Base-by-base conservation (phyloP, 1,284 basidiomycete genomes). In the Earliella scabrosa region DNA sequence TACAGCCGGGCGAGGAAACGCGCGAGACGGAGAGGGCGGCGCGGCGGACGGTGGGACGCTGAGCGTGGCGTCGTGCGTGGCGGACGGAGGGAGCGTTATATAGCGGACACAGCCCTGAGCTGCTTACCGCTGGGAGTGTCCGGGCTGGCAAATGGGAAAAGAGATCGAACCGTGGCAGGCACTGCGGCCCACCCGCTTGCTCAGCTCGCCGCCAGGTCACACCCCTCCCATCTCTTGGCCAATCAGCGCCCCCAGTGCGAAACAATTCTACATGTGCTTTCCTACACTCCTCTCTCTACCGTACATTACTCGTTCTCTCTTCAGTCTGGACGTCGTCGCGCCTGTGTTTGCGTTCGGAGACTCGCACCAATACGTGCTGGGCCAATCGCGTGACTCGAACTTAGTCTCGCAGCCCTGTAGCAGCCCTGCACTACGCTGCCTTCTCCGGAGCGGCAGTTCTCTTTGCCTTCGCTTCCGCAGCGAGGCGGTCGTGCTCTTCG, bases 401-500 rank as follows among this genome's bases (percentile, higher is more conserved):
- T 18, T 18, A 8, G 35, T 18, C 14, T 24, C 9, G 20, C 7
- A 8, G 39, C 21, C 5, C n/a, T 39, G 14, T 20, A 10, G 4
- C 21, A 20, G 1, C 39, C 39, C 23, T 24, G 39, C 39, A 10
- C 23, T 24, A 41, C 23, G 21, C 39, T 11, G 9, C 11, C 21
- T 41, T 1, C 8, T 8, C n/a, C 8, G 18, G 16, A 18, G 36
- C 36, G 36, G 44, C 29, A 47, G 10, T 26, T 18, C 43, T 41
- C 46, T 53, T 69, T 61, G 48, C 57, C 59, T 59, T 58, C 24
- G 67, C 66, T 52, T 59, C 52, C 32, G 44, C 54, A 16, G 87
- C 88, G 20, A 84, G 76, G 32, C 76, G 76, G 68, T 93, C 89
- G 67, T 93, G 90, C 66, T 87, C 86, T 58, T 90, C 89, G 65